Base-by-base conservation (phyloP, 1,284 basidiomycete genomes). In the Moesziomyces sp. region DNA sequence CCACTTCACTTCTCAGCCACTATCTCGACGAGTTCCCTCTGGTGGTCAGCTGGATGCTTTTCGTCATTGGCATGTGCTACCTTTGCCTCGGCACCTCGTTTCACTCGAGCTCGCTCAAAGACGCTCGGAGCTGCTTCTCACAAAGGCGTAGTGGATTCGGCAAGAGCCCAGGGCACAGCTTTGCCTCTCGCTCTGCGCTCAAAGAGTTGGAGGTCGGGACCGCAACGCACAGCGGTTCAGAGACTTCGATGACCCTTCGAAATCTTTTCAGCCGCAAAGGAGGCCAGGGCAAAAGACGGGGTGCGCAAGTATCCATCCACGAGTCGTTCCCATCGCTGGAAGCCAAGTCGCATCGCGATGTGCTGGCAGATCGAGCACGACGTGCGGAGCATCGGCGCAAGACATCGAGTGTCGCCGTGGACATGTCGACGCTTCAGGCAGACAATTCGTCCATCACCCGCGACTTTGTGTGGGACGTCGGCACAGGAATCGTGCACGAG, bases 1-100 rank as follows among this genome's bases (percentile, higher is more conserved):
- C 72, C 0, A 66, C 62, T 8, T 63, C 62, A 5, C 55, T 70
- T 3, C 72, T 74, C n/a, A 66, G 62, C 28, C 72, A 74, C 38
- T 67, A 70, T 18, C 52, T 75, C 34, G 66, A 72, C 34, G 56
- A 59, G 26, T 75, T 79, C 35, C 75, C 76, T 11, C 60, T 79
- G 3, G 66, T 72, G 26, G 58, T 72, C 8, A 60, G 74, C 55
- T 76, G 73, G 75, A 60, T 80, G 59, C 34, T 76, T 52, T 70
- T 76, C 52, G 50, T 72, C 50, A 42, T 73, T 18, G 73, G 75
- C 21, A 45, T 76, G 43, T 10, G 55, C 30, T 75, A 74, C 13
- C 38, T 74, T 19, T 46, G 49, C 24, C 42, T 68, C 3, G 71
- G 71, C 4, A 23, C 62, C 5, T 46, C 51, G 5, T 62, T 65